phyloP scores from a whole-genome alignment of 495 filamentous ascomycete species.

The Annulohypoxylon maeteangense region DNA sequence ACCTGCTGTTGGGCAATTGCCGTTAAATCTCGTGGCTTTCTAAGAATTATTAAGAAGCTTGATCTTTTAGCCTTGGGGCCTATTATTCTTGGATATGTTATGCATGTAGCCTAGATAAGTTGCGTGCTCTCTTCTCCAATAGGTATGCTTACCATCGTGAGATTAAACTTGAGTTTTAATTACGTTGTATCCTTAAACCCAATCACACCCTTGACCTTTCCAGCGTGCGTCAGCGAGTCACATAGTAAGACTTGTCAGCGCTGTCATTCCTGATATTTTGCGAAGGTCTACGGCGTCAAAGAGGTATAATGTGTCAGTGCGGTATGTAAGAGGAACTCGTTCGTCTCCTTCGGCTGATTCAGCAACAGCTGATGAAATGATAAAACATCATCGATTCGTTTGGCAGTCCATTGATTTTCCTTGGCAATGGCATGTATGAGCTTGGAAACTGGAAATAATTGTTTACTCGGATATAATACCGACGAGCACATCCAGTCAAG shows the following conservation, averaged over 20 bases:
- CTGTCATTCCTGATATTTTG: conserved; percentile 11
- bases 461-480: conserved; percentile 25
- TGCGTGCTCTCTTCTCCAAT: conserved; percentile 26
- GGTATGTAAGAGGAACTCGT: neutral
- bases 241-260: conserved; percentile 9
- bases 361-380: conserved; percentile 11
- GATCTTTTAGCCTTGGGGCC: conserved; percentile 40
- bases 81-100: conserved; percentile 37
- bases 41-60: conserved; percentile 43
- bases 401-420: conserved; percentile 1
- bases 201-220: conserved; percentile 18
- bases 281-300: conserved; percentile 5
- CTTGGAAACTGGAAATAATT: neutral
- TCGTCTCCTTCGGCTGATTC: neutral
- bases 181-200: conserved; percentile 4
- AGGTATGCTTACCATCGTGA: conserved; percentile 19
- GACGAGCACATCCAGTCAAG: neutral
- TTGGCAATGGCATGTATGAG: neutral
- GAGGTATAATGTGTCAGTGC: neutral
- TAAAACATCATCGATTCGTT: neutral
- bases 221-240: conserved; percentile 11
- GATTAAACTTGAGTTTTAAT: conserved; percentile 29
- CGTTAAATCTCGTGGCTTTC: conserved; percentile 35
- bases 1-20: conserved; percentile 31
- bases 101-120: conserved; percentile 28